These are phyloP conservation scores for Erodium texanum DNA, from an alignment of 441 rosid species.

Conservation along the genomic window DNA sequence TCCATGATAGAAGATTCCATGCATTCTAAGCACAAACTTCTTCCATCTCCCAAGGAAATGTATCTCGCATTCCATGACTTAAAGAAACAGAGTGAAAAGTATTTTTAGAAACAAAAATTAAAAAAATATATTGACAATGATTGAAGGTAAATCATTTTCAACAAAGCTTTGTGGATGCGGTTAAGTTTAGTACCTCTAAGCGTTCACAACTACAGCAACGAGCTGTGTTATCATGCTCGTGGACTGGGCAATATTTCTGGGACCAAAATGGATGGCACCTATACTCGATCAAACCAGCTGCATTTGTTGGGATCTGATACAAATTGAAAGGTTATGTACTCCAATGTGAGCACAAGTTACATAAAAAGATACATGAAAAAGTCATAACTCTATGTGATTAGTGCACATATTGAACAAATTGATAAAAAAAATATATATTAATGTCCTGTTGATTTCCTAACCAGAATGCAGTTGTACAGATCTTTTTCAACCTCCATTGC, in stretches of 20 bases:
- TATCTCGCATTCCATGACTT: conserved; percentile 58
- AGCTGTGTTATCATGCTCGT: conserved; percentile 81
- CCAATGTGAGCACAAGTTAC: conserved; percentile 1
- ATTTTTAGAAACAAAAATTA: background rate
- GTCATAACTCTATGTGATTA: background rate
- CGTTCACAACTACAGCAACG: conserved; percentile 95
- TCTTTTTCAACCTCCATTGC: no score
- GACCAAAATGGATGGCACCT: conserved; percentile 88
- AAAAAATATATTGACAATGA: background rate
- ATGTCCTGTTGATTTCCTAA: background rate
- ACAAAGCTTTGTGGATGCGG: background rate
- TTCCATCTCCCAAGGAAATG: conserved; percentile 79
- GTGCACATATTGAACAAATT: background rate
- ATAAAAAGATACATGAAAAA: background rate
- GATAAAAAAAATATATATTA: no score
- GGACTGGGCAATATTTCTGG: conserved; percentile 85
- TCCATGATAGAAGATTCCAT: conserved; percentile 87
- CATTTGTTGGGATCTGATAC: conserved; percentile 68
- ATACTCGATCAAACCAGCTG: conserved; percentile 72
- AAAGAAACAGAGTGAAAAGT: background rate
- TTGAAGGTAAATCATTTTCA: background rate
- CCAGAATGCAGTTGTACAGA: background rate
- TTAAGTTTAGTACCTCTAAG: conserved; percentile 59
- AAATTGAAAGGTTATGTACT: conserved; percentile 13
- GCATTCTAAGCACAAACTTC: conserved; percentile 85